Conservation (phyloP, 306 rosid genomes). For the Rosa rugosa region DNA sequence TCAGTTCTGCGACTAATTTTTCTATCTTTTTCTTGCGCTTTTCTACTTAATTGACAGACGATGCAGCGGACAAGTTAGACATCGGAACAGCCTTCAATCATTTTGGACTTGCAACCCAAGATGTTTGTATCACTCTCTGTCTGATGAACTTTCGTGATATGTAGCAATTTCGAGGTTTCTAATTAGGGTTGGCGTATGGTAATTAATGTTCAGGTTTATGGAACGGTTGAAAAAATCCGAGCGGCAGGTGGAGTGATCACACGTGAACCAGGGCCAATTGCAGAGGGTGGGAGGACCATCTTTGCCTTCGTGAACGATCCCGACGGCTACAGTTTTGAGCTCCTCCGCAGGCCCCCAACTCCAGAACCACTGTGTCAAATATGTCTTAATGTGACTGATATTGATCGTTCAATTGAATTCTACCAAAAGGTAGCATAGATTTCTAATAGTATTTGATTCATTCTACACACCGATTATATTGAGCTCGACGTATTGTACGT, state of each 20-base stretch:
- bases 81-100: slow-evolving; percentile 73
- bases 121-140: neutral
- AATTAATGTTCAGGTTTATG: neutral
- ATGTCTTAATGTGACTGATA: neutral
- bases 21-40: neutral
- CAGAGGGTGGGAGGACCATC: neutral
- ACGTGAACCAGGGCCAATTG: neutral
- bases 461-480: neutral
- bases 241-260: slow-evolving; percentile 7
- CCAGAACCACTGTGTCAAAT: slow-evolving; percentile 28
- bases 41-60: neutral
- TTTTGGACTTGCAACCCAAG: slow-evolving; percentile 54
- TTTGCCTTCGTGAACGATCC: slow-evolving; percentile 21
- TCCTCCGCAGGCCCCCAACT: slow-evolving; percentile 19
- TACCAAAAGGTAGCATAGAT: slow-evolving; percentile 10
- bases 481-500: neutral
- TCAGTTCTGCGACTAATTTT: neutral
- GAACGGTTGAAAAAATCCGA: slow-evolving; percentile 4
- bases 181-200: neutral
- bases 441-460: neutral
- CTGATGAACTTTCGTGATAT: neutral
- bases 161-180: neutral
- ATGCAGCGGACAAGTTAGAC: slow-evolving; percentile 21
- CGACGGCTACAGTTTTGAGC: slow-evolving; percentile 25
- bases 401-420: slow-evolving; percentile 15